Conservation (phyloP, 208 protist species). For the Entamoeba invadens region DNA sequence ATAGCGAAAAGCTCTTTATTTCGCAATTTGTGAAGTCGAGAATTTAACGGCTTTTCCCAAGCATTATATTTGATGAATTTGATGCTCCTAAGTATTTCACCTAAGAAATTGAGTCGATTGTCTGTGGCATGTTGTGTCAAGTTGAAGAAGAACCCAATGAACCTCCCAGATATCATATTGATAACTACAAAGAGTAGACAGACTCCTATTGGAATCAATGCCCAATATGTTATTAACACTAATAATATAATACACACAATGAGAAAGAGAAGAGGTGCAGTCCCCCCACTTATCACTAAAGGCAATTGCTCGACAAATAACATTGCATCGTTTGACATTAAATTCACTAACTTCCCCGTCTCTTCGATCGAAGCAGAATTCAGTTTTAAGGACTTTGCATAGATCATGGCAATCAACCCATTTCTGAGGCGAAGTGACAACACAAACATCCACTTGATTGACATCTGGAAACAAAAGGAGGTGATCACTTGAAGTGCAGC, state of each 20-base stretch:
- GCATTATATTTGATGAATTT: conserved; percentile 50
- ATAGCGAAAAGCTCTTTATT: conserved; percentile 9
- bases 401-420: neutral
- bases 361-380: neutral
- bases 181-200: conserved; percentile 39
- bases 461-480: neutral
- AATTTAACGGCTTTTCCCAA: conserved; percentile 40
- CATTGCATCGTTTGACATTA: conserved; percentile 37
- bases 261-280: conserved; percentile 38
- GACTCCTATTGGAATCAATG: conserved; percentile 1
- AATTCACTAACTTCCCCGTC: conserved; percentile 48
- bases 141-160: neutral
- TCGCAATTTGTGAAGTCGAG: conserved; percentile 16
- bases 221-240: neutral
- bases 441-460: neutral
- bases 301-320: conserved; percentile 24
- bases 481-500: neutral
- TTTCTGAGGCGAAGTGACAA: neutral
- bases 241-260: conserved; percentile 32
- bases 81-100: conserved; percentile 47
- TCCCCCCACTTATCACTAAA: conserved; percentile 25
- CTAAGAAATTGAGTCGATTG: conserved; percentile 34
- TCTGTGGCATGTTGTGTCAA: conserved; percentile 24
- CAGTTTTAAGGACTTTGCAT: neutral
- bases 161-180: conserved; percentile 17